These are phyloP conservation scores for Coniochaeta hoffmannii DNA, from an alignment of 2,329 filamentous ascomycete genomes.

Conservation along the genomic window DNA sequence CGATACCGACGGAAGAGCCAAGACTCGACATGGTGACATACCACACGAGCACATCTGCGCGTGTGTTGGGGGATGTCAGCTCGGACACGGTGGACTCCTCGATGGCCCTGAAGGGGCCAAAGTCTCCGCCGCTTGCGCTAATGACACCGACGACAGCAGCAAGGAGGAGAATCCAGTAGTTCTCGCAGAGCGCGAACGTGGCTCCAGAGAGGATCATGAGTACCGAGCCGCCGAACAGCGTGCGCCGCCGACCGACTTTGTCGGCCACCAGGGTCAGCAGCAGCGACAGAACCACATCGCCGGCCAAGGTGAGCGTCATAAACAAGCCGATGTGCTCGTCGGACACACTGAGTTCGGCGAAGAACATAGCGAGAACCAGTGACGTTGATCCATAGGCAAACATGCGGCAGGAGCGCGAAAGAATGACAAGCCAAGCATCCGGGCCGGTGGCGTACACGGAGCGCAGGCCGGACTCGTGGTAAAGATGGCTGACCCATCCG, in stretches of 20 bases:
- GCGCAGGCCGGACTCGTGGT: conserved; percentile 39
- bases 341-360: conserved; percentile 45
- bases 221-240: conserved; percentile 42
- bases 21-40: conserved; percentile 52
- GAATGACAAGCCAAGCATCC: conserved; percentile 47
- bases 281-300: conserved; percentile 53
- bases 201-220: conserved; percentile 51
- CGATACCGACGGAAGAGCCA: conserved; percentile 46
- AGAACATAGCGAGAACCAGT: conserved; percentile 54
- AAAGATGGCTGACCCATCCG: conserved; percentile 12
- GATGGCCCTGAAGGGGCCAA: conserved; percentile 60
- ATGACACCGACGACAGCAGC: conserved; percentile 56
- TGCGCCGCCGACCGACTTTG: conserved; percentile 45
- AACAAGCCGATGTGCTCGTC: conserved; percentile 56
- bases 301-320: conserved; percentile 55
- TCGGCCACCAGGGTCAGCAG: conserved; percentile 53
- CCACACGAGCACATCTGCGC: conserved; percentile 60
- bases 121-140: conserved; percentile 55
- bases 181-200: conserved; percentile 44
- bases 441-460: conserved; percentile 37
- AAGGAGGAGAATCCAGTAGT: conserved; percentile 50
- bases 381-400: conserved; percentile 57
- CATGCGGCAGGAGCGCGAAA: conserved; percentile 45
- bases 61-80: conserved; percentile 43
- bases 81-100: conserved; percentile 59